Conservation (phyloP, 768 basidiomycete species). For the Nidula microcarpa region DNA sequence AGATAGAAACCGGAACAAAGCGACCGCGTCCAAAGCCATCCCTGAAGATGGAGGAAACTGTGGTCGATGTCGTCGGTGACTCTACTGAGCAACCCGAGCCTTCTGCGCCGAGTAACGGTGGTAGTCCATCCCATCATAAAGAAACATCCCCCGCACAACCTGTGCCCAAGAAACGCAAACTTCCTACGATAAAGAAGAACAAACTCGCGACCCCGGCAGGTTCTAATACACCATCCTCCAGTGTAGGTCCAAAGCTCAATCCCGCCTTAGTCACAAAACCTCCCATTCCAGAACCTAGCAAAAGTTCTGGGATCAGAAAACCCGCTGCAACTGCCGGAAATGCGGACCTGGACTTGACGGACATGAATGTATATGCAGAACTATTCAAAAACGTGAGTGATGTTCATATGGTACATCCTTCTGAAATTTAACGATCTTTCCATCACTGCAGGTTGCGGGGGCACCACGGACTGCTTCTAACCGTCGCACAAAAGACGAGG, state of each 20-base stretch:
- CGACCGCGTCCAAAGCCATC: slow-evolving; percentile 16
- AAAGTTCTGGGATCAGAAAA: slow-evolving; percentile 23
- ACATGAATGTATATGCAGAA: slow-evolving; percentile 58
- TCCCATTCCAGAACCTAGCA: slow-evolving; percentile 20
- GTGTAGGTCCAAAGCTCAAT: slow-evolving; percentile 12
- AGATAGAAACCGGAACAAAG: slow-evolving; percentile 14
- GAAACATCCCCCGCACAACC: slow-evolving; percentile 27
- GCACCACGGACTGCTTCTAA: slow-evolving; percentile 20
- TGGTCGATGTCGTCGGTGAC: slow-evolving; percentile 30
- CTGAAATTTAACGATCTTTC: no score
- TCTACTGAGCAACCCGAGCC: slow-evolving; percentile 11
- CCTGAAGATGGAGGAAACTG: slow-evolving; percentile 25
- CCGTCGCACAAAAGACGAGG: slow-evolving; percentile 56
- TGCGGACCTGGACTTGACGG: slow-evolving; percentile 61
- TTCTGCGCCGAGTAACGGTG: slow-evolving; percentile 8
- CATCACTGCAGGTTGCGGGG: not conserved
- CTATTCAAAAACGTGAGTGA: slow-evolving; percentile 53
- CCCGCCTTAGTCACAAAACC: slow-evolving; percentile 22
- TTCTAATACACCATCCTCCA: slow-evolving; percentile 13
- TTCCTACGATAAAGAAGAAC: slow-evolving; percentile 68
- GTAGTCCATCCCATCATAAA: slow-evolving; percentile 22
- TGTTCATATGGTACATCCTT: not conserved
- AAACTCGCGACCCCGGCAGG: slow-evolving; percentile 29
- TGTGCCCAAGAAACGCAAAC: slow-evolving; percentile 59
- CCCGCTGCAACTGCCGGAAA: slow-evolving; percentile 41